These are phyloP conservation scores for Trichoderma afroharzianum DNA, from an alignment of 2,329 filamentous ascomycete genomes.

Conservation along the genomic window DNA sequence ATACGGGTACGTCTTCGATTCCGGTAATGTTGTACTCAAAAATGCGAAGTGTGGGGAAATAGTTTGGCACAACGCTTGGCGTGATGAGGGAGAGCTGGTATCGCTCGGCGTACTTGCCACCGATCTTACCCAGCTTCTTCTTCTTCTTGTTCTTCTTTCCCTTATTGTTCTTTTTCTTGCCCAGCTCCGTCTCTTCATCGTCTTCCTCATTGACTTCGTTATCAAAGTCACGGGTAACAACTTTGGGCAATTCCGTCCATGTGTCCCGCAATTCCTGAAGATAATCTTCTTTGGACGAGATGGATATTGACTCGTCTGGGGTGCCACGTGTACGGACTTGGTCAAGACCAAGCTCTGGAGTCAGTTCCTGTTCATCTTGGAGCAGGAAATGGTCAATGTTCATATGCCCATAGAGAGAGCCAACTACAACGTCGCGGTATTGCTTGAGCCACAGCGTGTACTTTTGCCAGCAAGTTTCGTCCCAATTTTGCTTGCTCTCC, in stretches of 20 bases:
- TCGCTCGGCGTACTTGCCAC: conserved; percentile 77
- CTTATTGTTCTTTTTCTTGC: conserved; percentile 34
- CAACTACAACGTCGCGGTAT: conserved; percentile 84
- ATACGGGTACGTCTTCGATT: conserved; percentile 54
- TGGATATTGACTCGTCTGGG: conserved; percentile 54
- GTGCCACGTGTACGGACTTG: conserved; percentile 23
- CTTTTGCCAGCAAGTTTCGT: conserved; percentile 97
- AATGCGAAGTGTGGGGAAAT: conserved; percentile 85
- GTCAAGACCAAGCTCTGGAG: conserved; percentile 48
- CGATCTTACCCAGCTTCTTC: conserved; percentile 58
- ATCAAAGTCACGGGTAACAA: conserved; percentile 29
- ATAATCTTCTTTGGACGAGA: conserved; percentile 65
- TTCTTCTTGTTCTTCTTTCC: conserved; percentile 45
- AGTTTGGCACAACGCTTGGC: conserved; percentile 89
- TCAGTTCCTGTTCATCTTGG: conserved; percentile 76
- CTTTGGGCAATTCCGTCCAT: conserved; percentile 74
- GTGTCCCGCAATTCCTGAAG: conserved; percentile 69
- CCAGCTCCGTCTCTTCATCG: conserved; percentile 22
- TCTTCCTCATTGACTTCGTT: conserved; percentile 18
- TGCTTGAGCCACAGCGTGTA: conserved; percentile 88
- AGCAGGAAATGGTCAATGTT: conserved; percentile 97
- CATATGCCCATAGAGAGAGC: conserved; percentile 88
- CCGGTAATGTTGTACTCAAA: conserved; percentile 89
- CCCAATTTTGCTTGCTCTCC: conserved; percentile 81
- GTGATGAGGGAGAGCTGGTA: conserved; percentile 78